A percentile compares a stretch with the other conserved stretches of the same genome.
Conservation (phyloP, 352 stramenopile species). For the Globisporangium okanoganense region DNA sequence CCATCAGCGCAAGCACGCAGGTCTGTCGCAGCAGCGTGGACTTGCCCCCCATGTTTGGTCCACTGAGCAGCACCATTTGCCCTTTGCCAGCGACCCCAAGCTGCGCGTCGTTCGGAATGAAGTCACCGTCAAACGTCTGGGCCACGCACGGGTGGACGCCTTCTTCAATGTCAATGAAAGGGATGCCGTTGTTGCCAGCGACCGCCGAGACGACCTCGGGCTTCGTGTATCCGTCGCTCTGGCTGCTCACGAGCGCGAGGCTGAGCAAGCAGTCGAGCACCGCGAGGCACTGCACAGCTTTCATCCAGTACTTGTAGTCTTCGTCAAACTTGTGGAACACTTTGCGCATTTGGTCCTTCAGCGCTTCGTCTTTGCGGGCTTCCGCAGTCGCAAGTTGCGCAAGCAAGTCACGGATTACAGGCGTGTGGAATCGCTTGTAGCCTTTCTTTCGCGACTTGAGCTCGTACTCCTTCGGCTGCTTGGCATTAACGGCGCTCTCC, state of each 20-base stretch:
- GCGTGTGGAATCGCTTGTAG: constrained; percentile 91
- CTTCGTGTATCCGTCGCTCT: constrained; percentile 91
- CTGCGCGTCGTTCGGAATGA: constrained; percentile 96
- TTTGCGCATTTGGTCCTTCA: constrained; percentile 87
- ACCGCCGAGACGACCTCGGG: constrained; percentile 85
- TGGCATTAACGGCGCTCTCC: constrained; percentile 59
- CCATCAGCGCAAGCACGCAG: constrained; percentile 97
- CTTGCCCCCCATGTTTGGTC: constrained; percentile 99
- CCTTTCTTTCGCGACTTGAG: constrained; percentile 94
- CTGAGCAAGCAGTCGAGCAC: constrained; percentile 96
- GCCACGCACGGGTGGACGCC: constrained; percentile 95
- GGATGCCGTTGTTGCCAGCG: constrained; percentile 35
- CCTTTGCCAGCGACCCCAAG: constrained; percentile 74
- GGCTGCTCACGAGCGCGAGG: constrained; percentile 90
- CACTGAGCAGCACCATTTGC: constrained; percentile 92
- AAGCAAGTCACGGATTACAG: constrained; percentile 79
- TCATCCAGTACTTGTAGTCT: constrained; percentile 92
- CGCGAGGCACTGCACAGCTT: constrained; percentile 88
- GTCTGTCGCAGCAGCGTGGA: constrained; percentile 98
- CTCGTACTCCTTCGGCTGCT: constrained; percentile 93
- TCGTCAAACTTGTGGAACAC: constrained; percentile 98
- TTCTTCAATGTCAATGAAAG: constrained; percentile 90
- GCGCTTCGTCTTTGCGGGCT: constrained; percentile 66
- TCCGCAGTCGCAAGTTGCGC: constrained; percentile 74
- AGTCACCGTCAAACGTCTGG: constrained; percentile 81